These are phyloP conservation scores for Pachysandra terminalis DNA, from an alignment of 164 flowering plant species.

Conservation along the genomic window DNA sequence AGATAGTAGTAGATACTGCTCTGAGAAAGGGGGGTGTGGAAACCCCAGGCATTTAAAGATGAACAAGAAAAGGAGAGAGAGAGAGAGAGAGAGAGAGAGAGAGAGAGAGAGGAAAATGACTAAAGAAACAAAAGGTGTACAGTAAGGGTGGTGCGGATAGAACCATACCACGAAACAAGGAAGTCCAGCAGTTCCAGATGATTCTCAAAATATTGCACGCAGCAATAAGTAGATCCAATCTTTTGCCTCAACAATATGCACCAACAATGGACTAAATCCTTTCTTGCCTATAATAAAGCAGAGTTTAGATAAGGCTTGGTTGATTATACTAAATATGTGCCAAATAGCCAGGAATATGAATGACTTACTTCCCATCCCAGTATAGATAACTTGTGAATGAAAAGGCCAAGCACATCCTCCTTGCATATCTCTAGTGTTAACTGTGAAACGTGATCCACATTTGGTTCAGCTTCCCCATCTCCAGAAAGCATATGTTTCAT, in stretches of 20 bases:
- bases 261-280: conserved; percentile 90
- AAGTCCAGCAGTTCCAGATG: conserved; percentile 85
- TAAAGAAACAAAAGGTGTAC: background rate
- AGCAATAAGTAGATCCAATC: conserved; percentile 69
- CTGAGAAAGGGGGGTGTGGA: no score
- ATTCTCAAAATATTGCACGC: conserved; percentile 73
- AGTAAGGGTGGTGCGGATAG: background rate
- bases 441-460: conserved; percentile 63
- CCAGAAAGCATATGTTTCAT: conserved; percentile 83
- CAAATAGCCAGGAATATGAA: background rate
- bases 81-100: no score
- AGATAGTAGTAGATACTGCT: no score
- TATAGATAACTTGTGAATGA: conserved; percentile 71
- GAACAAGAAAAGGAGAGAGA: no score
- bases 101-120: no score
- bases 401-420: conserved; percentile 74
- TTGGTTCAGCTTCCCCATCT: conserved; percentile 90
- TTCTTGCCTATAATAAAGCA: conserved; percentile 65
- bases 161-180: conserved; percentile 81
- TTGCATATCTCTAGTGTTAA: conserved; percentile 71
- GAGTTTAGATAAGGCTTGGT: conserved; percentile 5
- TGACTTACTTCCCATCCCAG: conserved; percentile 92
- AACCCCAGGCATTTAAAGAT: no score
- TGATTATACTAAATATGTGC: background rate
- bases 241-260: conserved; percentile 76